Conservation (phyloP, 2,329 filamentous ascomycete genomes). For the Calonectria leucothoes region DNA sequence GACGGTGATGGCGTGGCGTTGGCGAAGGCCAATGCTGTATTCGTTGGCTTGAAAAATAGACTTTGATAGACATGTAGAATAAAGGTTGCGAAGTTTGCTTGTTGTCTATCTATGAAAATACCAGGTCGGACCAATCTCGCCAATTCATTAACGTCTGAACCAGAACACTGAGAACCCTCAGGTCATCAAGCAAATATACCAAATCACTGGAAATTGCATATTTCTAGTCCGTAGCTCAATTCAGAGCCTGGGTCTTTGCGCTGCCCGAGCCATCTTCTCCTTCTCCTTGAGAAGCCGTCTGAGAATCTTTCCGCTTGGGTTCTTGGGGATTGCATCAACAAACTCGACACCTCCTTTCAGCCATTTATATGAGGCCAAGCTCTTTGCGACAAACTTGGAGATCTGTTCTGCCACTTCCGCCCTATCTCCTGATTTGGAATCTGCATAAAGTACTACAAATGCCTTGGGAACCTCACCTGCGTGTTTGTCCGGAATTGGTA, state of each 20-base stretch:
- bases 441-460: slow-evolving; percentile 65
- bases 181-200: too few relatives aligned
- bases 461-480: slow-evolving; percentile 74
- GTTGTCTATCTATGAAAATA: too few relatives aligned
- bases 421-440: slow-evolving; percentile 62
- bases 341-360: slow-evolving; percentile 73
- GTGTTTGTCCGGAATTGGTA: slow-evolving; percentile 71
- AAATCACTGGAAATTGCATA: too few relatives aligned
- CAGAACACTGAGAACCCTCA: too few relatives aligned
- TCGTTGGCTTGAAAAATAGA: too few relatives aligned
- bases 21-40: too few relatives aligned
- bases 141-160: too few relatives aligned
- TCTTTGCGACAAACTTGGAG: slow-evolving; percentile 69
- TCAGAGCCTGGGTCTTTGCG: slow-evolving; percentile 71
- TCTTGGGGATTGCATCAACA: slow-evolving; percentile 77
- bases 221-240: too few relatives aligned
- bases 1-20: too few relatives aligned
- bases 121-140: too few relatives aligned
- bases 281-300: slow-evolving; percentile 76
- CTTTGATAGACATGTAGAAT: too few relatives aligned
- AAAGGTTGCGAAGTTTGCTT: too few relatives aligned
- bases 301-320: slow-evolving; percentile 79
- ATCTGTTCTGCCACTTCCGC: slow-evolving; percentile 63
- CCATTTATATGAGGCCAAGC: slow-evolving; percentile 77
- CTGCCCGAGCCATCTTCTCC: slow-evolving; percentile 76